Base-by-base conservation (phyloP, 2,329 filamentous ascomycete genomes). In the Cladosporium oxysporum region DNA sequence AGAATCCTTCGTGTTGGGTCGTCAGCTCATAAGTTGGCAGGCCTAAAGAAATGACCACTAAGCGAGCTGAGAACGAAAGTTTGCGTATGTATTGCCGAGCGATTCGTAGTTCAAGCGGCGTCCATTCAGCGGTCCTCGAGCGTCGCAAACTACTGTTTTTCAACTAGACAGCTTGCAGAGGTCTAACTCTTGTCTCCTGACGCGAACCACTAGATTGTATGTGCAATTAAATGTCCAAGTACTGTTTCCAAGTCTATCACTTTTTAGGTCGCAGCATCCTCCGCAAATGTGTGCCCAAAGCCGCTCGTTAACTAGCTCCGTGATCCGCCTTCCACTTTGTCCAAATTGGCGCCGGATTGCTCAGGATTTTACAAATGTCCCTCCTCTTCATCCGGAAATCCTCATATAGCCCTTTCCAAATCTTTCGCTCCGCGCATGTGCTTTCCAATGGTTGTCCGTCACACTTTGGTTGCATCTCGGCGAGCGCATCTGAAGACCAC, bases 391-490 rank as follows among this genome's bases (percentile, higher is more conserved):
- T 68, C 35, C 81, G 70, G 66, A 83, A 83, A 58, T 81, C 78
- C 37, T 80, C 75, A 62, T 83, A 83, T 65, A 83, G 66, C 11
- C 74, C 71, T 69, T 79, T 80, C 81, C 81, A 83, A 29, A 82
- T 77, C 37, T 73, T 76, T 44, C 80, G 69, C 66, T 82, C 80
- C 28, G 66, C 67, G 60, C 74, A 75, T 14, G 68, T 70, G 37
- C 58, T 66, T 35, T 65, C 63, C n/a, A 47, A 47, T 1, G 41
- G 41, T 47, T 47, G 41, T 33, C 68, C 66, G 23, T 68, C 68
- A 59, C 82, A 83, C 65, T 80, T 77, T 1, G 82, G 82, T 74
- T 82, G 79, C 69, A 82, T 77, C 65, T 82, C 79, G 58, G 74
- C 73, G 1, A 81, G 68, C 21, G 78, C 76, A 31, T 79, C 75